Base-by-base conservation (phyloP, 495 filamentous ascomycete species). In the Haplographium delicatum region DNA sequence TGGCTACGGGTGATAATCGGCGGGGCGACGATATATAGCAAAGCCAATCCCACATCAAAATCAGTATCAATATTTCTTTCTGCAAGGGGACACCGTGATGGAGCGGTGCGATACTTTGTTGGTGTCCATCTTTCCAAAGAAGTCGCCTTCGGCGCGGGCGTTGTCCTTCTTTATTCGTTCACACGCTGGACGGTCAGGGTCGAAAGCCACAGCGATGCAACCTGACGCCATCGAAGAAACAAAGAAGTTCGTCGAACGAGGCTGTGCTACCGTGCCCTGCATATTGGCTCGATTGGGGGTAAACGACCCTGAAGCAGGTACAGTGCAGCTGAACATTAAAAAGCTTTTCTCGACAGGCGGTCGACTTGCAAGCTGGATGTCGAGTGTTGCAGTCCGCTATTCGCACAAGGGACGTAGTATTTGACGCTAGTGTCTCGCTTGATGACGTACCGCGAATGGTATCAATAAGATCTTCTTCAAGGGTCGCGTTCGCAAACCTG, bases 41-140 rank as follows among this genome's bases (percentile, higher is more conserved):
- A 7, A 19, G 20, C 16, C 23, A 30, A 47, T 50, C 52, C 51
- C 52, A 54, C 51, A 59, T 47, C 30, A 56, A 49, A 53, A 53
- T 20, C 53, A 60, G 35, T 48, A 3, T 22, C 39, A 10, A 30
- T 43, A 39, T 30, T 44, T 43, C n/a, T n/a, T n/a, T n/a, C n/a
- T 50, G 52, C 58, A 58, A 62, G 55, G 59, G 59, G 59, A 58
- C 55, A 58, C 55, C 55, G 38, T 38, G 25, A 24, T 24, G 48
- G 42, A 50, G 56, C 48, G 33, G 19, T 44, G 40, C 35, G 35
- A 46, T 61, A 50, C 26, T 42, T 57, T 62, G 59, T 53, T 52
- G 59, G 51, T 58, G 59, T 41, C 59, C 59, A 62, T 62, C 59
- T 53, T 56, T 56, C 23, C 22, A 37, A 61, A 60, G 50, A 57